Evolutionary conservation across 2,329 filamentous ascomycete species (phyloP).

Genomic region (Epichloe amarillans): DNA sequence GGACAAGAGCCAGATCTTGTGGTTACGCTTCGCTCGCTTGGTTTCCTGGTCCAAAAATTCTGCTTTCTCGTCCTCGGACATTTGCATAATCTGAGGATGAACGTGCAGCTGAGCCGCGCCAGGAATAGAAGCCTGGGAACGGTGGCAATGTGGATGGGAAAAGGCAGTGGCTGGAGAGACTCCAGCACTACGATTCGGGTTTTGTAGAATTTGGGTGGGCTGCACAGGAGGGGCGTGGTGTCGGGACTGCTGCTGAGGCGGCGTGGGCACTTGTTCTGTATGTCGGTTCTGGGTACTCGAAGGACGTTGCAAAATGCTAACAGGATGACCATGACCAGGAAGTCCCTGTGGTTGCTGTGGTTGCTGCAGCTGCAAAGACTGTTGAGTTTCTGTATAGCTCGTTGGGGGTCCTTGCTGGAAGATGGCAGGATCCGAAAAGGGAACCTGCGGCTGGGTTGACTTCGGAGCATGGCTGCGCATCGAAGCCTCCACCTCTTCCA

Average conservation of each 20-base stretch:
- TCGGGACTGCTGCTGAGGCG: slow-evolving; percentile 13
- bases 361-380: slow-evolving; percentile 12
- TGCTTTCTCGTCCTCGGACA: slow-evolving; percentile 74
- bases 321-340: slow-evolving; percentile 31
- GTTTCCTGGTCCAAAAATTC: slow-evolving; percentile 83
- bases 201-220: slow-evolving; percentile 68
- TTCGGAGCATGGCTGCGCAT: slow-evolving; percentile 61
- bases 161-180: slow-evolving; percentile 27
- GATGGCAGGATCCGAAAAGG: slow-evolving; percentile 19
- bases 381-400: slow-evolving; percentile 12
- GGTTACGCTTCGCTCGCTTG: slow-evolving; percentile 89
- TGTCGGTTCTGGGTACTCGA: slow-evolving; percentile 23
- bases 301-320: slow-evolving; percentile 43
- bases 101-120: slow-evolving; percentile 20
- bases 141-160: slow-evolving; percentile 26
- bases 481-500: slow-evolving; percentile 92
- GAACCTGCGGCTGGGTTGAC: slow-evolving; percentile 22
- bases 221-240: slow-evolving; percentile 31
- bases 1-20: slow-evolving; percentile 89
- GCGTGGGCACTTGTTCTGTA: slow-evolving; percentile 14
- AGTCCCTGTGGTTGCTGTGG: slow-evolving; percentile 20
- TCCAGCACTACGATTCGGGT: slow-evolving; percentile 51
- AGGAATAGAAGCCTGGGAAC: slow-evolving; percentile 38
- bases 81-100: slow-evolving; percentile 42
- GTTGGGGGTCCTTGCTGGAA: slow-evolving; percentile 14